Evolutionary conservation across 2,329 filamentous ascomycete genomes (phyloP), one percentile per base, ranked within the genome.

Genomic region (Colletotrichum magnum): DNA sequence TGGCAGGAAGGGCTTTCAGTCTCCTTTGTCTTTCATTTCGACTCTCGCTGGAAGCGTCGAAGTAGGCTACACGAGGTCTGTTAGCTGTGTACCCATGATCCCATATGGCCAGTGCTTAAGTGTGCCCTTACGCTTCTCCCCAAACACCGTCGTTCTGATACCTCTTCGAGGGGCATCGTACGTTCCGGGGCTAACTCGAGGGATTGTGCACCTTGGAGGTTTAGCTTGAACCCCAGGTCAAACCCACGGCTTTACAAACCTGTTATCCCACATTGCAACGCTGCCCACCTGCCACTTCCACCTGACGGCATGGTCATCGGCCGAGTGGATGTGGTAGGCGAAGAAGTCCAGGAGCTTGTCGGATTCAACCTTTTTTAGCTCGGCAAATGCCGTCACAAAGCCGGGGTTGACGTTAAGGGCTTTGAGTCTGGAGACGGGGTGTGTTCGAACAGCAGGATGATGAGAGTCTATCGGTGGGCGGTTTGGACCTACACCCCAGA

Each of bases 241-340:
- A 21, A 12, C n/a, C 18, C n/a, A 32, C 12, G 9, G 9, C 16
- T 45, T 26, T 47, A 66, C 54, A 15, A 39, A 79, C 76, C 82
- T 73, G 70, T 87, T 86, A 63, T 87, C 85, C 84, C 85, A 87
- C 75, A 87, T 83, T 1, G 85, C 84, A 5, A 86, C 81, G 36
- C 81, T 83, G 0, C 84, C 84, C 6, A 83, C 81, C 0, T 79
- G 74, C 84, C 85, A 87, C 68, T 85, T 86, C 79, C 83, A 86
- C 2, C 85, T 77, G 6, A 87, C 84, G 26, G 79, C 79, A 71
- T 86, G 84, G 70, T 87, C 85, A 57, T 86, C 84, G 1, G 83
- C 84, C 0, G 83, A 81, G 71, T 86, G 84, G 32, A 86, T 81
- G 70, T 86, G 84, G 58, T 80, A 80, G 4, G 75, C 69, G 56